Conservation (phyloP, 305 asterid species). For the Fraxinus albicans region DNA sequence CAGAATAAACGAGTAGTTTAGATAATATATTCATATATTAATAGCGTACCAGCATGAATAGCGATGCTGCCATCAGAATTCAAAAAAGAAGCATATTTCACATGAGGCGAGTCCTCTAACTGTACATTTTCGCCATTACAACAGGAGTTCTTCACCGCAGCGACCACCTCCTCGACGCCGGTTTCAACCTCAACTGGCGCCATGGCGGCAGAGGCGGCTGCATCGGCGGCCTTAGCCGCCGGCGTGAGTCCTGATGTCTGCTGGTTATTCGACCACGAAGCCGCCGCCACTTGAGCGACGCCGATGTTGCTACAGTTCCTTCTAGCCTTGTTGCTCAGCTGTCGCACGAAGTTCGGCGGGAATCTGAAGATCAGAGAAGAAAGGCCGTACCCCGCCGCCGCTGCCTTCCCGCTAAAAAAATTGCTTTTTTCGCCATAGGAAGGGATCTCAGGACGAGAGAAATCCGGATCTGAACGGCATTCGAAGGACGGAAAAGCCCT, state of each 20-base stretch:
- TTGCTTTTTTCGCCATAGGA: conserved; percentile 26
- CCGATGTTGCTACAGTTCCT: conserved; percentile 33
- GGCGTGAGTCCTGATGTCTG: conserved; percentile 23
- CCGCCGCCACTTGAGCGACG: too few species aligned
- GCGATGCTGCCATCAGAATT: conserved; percentile 72
- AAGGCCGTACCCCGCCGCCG: conserved; percentile 32
- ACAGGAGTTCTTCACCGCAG: conserved; percentile 36
- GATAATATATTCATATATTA: background rate
- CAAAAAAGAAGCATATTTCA: conserved; percentile 31
- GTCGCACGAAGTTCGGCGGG: conserved; percentile 94
- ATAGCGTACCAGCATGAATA: conserved; percentile 81
- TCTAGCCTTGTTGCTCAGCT: conserved; percentile 88
- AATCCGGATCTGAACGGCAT: conserved; percentile 87
- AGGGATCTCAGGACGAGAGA: conserved; percentile 61
- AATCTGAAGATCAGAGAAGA: conserved; percentile 66
- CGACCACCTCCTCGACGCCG: conserved; percentile 47
- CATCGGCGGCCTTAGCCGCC: conserved; percentile 72
- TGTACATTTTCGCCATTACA: conserved; percentile 45
- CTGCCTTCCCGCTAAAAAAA: conserved; percentile 19
- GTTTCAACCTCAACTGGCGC: conserved; percentile 52
- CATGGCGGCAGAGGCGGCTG: conserved; percentile 43
- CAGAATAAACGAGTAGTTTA: background rate
- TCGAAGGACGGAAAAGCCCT: conserved; percentile 64
- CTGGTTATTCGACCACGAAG: too few species aligned
- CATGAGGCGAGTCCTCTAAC: conserved; percentile 43